Percentiles rank a stretch among this genome's conserved stretches.
Conservation (phyloP, 1,139 yeast genomes). For the Kurtzmaniella quercitrusa region DNA sequence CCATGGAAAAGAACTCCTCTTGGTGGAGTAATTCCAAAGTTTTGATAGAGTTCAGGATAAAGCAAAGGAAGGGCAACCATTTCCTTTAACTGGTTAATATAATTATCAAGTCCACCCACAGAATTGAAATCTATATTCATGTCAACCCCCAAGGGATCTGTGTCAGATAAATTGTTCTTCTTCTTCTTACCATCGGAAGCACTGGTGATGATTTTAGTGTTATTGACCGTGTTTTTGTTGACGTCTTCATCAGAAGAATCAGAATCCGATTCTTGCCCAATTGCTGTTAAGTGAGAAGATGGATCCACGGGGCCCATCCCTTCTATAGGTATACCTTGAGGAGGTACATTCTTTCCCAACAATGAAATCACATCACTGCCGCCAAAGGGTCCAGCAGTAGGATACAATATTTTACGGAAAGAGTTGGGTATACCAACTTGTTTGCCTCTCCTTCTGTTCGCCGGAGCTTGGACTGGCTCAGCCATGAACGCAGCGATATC, state of each 20-base stretch:
- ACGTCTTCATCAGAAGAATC: constrained; percentile 70
- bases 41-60: constrained; percentile 90
- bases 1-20: constrained; percentile 98
- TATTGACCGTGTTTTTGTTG: constrained; percentile 10
- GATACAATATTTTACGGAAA: constrained; percentile 63
- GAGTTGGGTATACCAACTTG: constrained; percentile 37
- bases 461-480: constrained; percentile 9
- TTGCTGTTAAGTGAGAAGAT: constrained; percentile 38
- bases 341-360: constrained; percentile 64
- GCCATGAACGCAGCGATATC: constrained; percentile 10
- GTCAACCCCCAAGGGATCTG: constrained; percentile 93
- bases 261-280: constrained; percentile 49
- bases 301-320: constrained; percentile 24
- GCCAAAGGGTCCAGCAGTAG: constrained; percentile 98
- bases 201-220: constrained; percentile 34
- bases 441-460: constrained; percentile 18
- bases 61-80: constrained; percentile 93
- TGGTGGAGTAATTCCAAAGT: constrained; percentile 92
- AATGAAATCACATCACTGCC: constrained; percentile 82
- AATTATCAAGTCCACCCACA: constrained; percentile 90
- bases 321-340: constrained; percentile 43
- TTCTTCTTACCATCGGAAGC: constrained; percentile 35
- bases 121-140: constrained; percentile 86
- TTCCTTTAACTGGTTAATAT: constrained; percentile 88
- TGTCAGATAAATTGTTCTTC: constrained; percentile 77